Evolutionary conservation across 768 basidiomycete species (phyloP).

Genomic region (Auricularia sp.): DNA sequence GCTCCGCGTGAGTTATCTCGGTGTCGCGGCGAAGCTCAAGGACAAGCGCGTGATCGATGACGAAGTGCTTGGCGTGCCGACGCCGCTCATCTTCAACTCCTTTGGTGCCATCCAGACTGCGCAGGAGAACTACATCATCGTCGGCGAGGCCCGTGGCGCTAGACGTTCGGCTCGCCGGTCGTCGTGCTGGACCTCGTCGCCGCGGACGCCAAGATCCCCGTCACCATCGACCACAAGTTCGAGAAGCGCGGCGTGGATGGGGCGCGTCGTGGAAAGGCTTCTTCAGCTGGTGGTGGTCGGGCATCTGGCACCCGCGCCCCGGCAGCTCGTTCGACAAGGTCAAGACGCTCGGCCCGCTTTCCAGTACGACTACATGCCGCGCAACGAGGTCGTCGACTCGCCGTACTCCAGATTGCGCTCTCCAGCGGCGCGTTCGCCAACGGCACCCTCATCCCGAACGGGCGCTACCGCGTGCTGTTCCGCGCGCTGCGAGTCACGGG

Average conservation of each 20-base stretch:
- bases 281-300: not conserved
- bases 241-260: not conserved
- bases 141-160: not conserved
- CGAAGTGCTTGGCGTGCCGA: not conserved
- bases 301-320: not conserved
- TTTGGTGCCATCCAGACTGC: not conserved
- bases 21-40: not conserved
- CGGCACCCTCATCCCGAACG: slow-evolving; percentile 22
- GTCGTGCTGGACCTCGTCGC: too few relatives aligned
- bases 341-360: not conserved
- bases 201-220: too few relatives aligned
- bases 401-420: not conserved
- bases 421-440: slow-evolving; percentile 12
- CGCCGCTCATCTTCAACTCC: not conserved
- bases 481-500: slow-evolving; percentile 12
- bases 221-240: too few relatives aligned
- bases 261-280: not conserved
- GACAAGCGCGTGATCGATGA: not conserved
- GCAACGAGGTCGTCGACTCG: not conserved
- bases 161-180: too few relatives aligned
- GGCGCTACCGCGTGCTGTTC: slow-evolving; percentile 15
- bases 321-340: not conserved
- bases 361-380: not conserved
- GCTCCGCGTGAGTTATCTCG: too few relatives aligned
- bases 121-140: not conserved